Evolutionary conservation across 1,284 basidiomycete species (phyloP).

Genomic region (Cyathus pygmaeus): DNA sequence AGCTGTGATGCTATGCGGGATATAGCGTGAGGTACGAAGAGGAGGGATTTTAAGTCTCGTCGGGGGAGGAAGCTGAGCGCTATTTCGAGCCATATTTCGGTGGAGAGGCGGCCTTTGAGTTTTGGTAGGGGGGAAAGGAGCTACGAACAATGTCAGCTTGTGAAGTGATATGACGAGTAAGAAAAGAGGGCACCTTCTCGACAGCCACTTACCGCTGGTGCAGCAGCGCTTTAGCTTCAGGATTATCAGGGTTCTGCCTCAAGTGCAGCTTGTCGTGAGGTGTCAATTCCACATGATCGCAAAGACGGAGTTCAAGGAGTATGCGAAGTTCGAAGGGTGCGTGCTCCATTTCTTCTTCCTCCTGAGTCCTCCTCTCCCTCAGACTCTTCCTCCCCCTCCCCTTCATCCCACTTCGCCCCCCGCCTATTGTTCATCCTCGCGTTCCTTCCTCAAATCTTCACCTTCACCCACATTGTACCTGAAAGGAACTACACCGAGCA

Average conservation of each 20-base stretch:
- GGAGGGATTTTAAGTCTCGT: conserved; percentile 70
- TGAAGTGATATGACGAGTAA: conserved; percentile 1
- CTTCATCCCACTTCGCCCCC: no score
- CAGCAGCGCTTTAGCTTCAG: conserved; percentile 70
- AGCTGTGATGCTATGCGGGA: conserved; percentile 75
- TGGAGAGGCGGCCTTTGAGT: conserved; percentile 61
- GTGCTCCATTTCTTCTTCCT: no score
- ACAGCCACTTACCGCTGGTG: conserved; percentile 58
- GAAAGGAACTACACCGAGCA: no score
- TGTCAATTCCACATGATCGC: background rate
- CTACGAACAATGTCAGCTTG: conserved; percentile 31
- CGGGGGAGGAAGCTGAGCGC: conserved; percentile 68
- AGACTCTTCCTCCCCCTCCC: no score
- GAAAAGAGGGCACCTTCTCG: conserved; percentile 46
- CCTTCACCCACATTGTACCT: no score
- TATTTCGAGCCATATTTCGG: conserved; percentile 78
- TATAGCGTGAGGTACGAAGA: conserved; percentile 71
- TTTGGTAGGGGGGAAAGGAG: conserved; percentile 42
- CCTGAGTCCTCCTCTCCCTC: no score
- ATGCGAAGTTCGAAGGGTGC: no score
- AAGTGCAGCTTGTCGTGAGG: conserved; percentile 64
- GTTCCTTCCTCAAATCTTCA: no score
- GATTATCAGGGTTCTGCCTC: conserved; percentile 72
- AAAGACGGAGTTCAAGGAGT: background rate
- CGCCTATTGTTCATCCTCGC: no score